These are phyloP conservation scores for Magnaporthiopsis poae DNA, from an alignment of 2,329 filamentous ascomycete genomes.

Conservation along the genomic window DNA sequence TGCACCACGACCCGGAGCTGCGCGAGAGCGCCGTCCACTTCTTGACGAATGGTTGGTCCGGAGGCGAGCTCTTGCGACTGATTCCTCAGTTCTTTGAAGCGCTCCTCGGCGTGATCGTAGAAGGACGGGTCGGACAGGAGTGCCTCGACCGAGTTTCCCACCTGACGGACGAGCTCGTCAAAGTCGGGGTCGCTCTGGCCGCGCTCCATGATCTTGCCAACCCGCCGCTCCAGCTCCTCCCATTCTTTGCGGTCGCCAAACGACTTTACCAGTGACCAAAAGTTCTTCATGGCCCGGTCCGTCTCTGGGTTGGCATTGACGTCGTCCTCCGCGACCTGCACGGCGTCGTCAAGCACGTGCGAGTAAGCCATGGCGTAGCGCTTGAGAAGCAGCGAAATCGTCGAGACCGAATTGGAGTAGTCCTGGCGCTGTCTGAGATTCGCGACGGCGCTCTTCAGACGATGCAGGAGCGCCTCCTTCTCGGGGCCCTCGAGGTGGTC, in stretches of 20 bases:
- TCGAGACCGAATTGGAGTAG: conserved; percentile 79
- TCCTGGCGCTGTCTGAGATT: conserved; percentile 68
- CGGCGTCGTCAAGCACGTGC: conserved; percentile 57
- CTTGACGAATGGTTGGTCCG: conserved; percentile 58
- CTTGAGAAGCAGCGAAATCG: conserved; percentile 63
- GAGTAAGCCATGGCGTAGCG: conserved; percentile 73
- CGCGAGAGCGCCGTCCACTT: conserved; percentile 61
- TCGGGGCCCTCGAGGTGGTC: conserved; percentile 59
- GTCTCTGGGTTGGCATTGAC: conserved; percentile 63
- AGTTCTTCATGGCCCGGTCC: conserved; percentile 65
- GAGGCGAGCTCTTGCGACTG: conserved; percentile 54
- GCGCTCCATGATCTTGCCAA: conserved; percentile 62
- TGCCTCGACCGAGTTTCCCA: conserved; percentile 65
- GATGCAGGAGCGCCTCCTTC: conserved; percentile 62
- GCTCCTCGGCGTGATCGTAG: conserved; percentile 60
- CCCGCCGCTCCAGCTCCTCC: conserved; percentile 60
- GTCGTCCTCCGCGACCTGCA: conserved; percentile 58
- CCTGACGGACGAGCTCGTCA: conserved; percentile 62
- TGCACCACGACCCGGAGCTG: conserved; percentile 59
- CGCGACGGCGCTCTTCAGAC: conserved; percentile 65
- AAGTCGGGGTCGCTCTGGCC: conserved; percentile 70
- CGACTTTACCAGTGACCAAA: conserved; percentile 70
- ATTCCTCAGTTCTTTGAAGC: conserved; percentile 39
- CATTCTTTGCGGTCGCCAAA: conserved; percentile 69
- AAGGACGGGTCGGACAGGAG: conserved; percentile 80